Evolutionary conservation across 345 rosid species (phyloP).

Genomic region (Angophora floribunda): DNA sequence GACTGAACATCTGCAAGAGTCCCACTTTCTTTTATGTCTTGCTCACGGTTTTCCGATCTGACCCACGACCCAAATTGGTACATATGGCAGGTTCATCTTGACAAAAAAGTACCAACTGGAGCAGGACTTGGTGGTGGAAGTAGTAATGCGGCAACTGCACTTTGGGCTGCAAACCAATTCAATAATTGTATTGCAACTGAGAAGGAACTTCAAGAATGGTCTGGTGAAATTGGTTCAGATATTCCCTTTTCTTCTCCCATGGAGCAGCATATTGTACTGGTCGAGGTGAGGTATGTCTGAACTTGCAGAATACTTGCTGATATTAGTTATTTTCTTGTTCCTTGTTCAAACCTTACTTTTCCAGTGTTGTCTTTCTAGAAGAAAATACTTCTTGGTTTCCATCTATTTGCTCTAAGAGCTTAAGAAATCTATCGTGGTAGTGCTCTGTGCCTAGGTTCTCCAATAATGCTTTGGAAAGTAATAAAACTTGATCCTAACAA

Average conservation of each 20-base stretch:
- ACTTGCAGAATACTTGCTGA: not conserved
- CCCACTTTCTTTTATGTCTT: not conserved
- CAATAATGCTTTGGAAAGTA: not conserved
- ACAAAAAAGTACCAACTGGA: constrained; percentile 85
- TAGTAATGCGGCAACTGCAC: constrained; percentile 97
- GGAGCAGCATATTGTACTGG: constrained; percentile 98
- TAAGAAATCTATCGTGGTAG: not conserved
- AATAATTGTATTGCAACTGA: constrained; percentile 65
- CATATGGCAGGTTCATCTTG: constrained; percentile 65
- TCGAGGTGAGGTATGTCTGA: constrained; percentile 83
- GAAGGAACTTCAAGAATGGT: constrained; percentile 95
- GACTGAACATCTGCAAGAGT: not conserved
- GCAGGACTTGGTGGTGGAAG: constrained; percentile 99
- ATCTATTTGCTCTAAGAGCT: not conserved
- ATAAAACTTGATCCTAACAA: not conserved
- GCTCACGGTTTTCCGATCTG: not conserved
- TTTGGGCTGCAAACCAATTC: constrained; percentile 97
- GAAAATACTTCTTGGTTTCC: not conserved
- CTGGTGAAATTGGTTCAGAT: constrained; percentile 95
- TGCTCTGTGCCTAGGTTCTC: not conserved
- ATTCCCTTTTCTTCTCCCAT: constrained; percentile 90
- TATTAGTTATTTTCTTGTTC: not conserved
- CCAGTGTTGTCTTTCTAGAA: not conserved
- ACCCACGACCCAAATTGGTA: not conserved
- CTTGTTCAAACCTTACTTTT: not conserved